Percentiles rank a stretch among this genome's conserved stretches.
Conservation (phyloP, 139 green algal species). For the Coccomyxa sp. region DNA sequence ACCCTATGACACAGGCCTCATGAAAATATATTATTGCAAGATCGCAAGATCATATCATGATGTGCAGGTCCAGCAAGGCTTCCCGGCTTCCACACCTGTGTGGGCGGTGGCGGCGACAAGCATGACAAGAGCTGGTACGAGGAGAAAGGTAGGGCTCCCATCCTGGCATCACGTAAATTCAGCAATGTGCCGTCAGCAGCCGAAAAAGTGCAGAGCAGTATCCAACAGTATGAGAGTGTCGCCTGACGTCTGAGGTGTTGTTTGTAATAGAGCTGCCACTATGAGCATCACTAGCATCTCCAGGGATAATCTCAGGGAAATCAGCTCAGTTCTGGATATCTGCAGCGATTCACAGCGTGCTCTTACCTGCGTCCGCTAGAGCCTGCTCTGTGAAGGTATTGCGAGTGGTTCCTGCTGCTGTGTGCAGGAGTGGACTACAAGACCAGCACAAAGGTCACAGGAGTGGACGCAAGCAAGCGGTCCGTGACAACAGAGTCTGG, state of each 20-base stretch:
- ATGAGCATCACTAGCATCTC: neutral
- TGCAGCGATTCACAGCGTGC: too few species aligned
- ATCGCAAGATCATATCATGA: neutral
- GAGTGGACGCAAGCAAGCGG: conserved; percentile 56
- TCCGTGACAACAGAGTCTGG: conserved; percentile 49
- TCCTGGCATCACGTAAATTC: neutral
- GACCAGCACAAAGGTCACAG: conserved; percentile 47
- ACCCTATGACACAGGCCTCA: too few species aligned
- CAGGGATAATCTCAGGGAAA: too few species aligned
- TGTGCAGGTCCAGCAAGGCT: conserved; percentile 60
- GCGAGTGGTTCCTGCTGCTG: too few species aligned
- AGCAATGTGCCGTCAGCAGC: neutral
- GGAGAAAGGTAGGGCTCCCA: conserved; percentile 59
- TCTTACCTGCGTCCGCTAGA: too few species aligned
- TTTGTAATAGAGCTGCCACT: neutral
- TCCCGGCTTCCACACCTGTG: conserved; percentile 92
- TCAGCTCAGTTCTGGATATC: too few species aligned
- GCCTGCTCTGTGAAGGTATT: too few species aligned
- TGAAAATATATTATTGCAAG: neutral
- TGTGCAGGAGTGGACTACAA: conserved; percentile 60
- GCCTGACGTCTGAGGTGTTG: neutral
- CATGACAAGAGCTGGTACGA: conserved; percentile 77
- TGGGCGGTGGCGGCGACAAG: conserved; percentile 82
- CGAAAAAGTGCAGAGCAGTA: too few species aligned
- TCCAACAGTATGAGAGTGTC: too few species aligned